Evolutionary conservation across 768 basidiomycete species (phyloP), one percentile per base, ranked within the genome.

Genomic region (Tephrocybe sp.): DNA sequence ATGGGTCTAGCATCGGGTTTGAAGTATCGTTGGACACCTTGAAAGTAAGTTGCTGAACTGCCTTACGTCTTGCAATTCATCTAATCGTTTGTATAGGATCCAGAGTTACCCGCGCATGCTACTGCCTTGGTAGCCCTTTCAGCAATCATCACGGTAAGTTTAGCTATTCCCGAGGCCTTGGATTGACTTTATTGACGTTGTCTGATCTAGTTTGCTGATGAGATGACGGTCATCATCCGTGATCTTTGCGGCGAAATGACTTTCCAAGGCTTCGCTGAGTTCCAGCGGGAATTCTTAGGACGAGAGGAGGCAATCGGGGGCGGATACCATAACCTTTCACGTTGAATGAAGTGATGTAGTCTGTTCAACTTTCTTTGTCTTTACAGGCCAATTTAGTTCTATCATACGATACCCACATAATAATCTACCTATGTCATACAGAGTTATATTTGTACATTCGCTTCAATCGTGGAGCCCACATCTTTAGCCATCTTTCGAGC

Each of bases 81-180:
- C 40, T 49, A n/a, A 55, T 45, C 31, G 22, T 6, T 14, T 26
- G 40, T 46, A 12, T 39, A 75, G 73, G 70, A 77, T 52, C 66
- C 67, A 16, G 73, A 75, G 57, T 47, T 77, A 46, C 72, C 75
- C 12, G 69, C 70, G 1, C 73, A 77, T 60, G 71, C 73, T 2
- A 72, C 74, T 17, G 73, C 74, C 8, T 63, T 77, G 14, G 63
- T 74, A 13, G 71, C 73, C 4, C 62, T 77, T 13, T 71, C 71
- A 4, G 67, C 62, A 36, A 63, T 75, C n/a, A 63, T 77, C 10
- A 60, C 67, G 22, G 74, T 74, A 53, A 44, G 69, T 59, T 39
- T 17, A 10, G 17, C 33, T 45, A 19, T 41, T 4, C 10, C n/a
- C n/a, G n/a, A n/a, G n/a, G 11, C 20, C 33, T 3, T 43, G 32